phyloP scores from a whole-genome alignment of 805 yeast genomes.

The Yarrowia keelungensis region DNA sequence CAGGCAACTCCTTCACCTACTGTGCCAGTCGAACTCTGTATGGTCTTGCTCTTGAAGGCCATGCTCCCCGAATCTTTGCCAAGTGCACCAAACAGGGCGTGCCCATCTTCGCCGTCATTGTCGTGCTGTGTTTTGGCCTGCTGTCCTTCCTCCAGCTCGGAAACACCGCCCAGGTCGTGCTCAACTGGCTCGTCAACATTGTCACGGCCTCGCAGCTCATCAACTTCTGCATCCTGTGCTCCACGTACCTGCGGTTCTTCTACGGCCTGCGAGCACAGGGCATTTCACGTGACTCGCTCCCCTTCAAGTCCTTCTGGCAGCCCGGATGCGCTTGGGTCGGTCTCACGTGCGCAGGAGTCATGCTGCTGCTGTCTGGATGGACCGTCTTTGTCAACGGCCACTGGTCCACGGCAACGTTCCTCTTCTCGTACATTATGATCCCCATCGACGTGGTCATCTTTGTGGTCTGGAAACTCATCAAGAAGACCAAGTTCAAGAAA shows the following conservation, averaged over 20 bases:
- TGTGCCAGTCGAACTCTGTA: constrained; percentile 73
- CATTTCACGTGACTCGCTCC: constrained; percentile 55
- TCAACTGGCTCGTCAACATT: constrained; percentile 66
- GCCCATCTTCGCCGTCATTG: constrained; percentile 65
- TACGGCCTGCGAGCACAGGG: constrained; percentile 64
- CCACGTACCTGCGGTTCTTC: constrained; percentile 67
- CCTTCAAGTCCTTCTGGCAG: constrained; percentile 64
- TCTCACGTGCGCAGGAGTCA: constrained; percentile 53
- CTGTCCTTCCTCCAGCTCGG: constrained; percentile 70
- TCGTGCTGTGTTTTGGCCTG: constrained; percentile 61
- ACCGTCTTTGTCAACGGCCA: constrained; percentile 69
- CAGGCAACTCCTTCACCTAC: constrained; percentile 82
- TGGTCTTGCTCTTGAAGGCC: constrained; percentile 73
- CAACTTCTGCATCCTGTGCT: constrained; percentile 64
- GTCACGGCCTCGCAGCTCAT: constrained; percentile 73
- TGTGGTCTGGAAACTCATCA: constrained; percentile 59
- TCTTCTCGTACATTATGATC: constrained; percentile 75
- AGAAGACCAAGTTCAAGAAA: constrained; percentile 56
- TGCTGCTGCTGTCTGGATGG: constrained; percentile 73
- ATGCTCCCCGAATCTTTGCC: constrained; percentile 72
- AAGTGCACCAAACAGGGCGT: constrained; percentile 71
- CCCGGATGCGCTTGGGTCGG: constrained; percentile 65
- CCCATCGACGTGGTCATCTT: constrained; percentile 61
- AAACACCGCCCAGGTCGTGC: constrained; percentile 64
- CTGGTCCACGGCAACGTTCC: constrained; percentile 68